Base-by-base conservation (phyloP, 1,284 basidiomycete species). In the Schizophyllum commune region DNA sequence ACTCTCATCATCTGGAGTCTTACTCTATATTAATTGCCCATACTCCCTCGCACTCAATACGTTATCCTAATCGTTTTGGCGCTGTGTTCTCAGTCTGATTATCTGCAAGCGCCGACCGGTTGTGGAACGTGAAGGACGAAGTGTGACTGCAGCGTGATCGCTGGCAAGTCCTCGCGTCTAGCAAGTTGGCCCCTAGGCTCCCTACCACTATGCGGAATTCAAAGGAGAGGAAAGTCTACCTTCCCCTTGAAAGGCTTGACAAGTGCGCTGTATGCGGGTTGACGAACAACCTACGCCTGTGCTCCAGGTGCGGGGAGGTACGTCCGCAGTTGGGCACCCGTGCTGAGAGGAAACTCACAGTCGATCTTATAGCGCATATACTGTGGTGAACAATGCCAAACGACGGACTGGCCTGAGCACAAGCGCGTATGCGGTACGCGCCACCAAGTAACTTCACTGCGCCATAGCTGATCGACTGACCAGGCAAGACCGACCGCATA, bases 311-410 rank as follows among this genome's bases (percentile, higher is more conserved):
- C 58, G 62, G 57, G 9, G 68, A 70, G 63, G 69, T 68, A 51
- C 15, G 62, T 60, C 15, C 54, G 22, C n/a, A 5, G 4, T 47
- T 32, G 56, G n/a, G 58, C n/a, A 53, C 20, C n/a, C 61, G 22
- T 64, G 63, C 51, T 59, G 54, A 4, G 62, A 66, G 58, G 64
- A 64, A 22, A 17, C 60, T 33, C 32, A n/a, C n/a, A 11, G 13
- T 13, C 32, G 21, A n/a, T 15, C 39, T 6, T 22, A 32, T 58
- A 77, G 74, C 62, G 61, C 19, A 64, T 71, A 7, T 78, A 78
- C 61, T 77, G 75, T 65, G 77, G 75, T 22, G 39, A 61, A 8
- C 68, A 70, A 58, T 79, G 76, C 60, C 76, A 79, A 63, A 73
- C 67, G 51, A 59, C 57, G 6, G 73, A 76, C 60, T 77, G 77